A percentile compares a stretch with the other conserved stretches of the same genome.
Conservation (phyloP, 768 basidiomycete genomes). For the Hygrophorus pudorinus region DNA sequence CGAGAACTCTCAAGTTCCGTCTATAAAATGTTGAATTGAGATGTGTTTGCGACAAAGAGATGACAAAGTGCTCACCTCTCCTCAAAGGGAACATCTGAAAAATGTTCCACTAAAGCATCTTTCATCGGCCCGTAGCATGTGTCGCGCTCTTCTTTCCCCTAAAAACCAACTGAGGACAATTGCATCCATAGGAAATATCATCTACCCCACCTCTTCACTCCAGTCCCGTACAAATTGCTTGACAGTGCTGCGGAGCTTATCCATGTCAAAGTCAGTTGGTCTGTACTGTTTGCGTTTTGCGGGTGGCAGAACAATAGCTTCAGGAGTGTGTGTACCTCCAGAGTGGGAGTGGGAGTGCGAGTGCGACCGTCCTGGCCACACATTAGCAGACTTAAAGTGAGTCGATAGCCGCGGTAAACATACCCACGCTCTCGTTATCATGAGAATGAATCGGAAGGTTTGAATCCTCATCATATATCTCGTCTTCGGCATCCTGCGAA, state of each 20-base stretch:
- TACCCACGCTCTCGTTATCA: background rate
- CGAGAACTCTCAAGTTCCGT: slow-evolving; percentile 58
- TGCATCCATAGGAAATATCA: background rate
- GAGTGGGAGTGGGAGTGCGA: slow-evolving; percentile 20
- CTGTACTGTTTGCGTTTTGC: slow-evolving; percentile 12
- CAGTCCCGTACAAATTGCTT: slow-evolving; percentile 94
- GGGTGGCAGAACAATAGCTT: background rate
- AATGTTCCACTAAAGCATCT: slow-evolving; percentile 58
- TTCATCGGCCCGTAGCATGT: slow-evolving; percentile 75
- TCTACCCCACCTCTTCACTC: slow-evolving; percentile 58
- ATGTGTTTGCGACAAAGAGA: slow-evolving; percentile 1
- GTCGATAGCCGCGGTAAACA: slow-evolving; percentile 4
- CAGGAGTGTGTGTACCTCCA: slow-evolving; percentile 14
- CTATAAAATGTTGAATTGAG: slow-evolving; percentile 24
- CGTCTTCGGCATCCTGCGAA: slow-evolving; percentile 18
- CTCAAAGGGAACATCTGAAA: slow-evolving; percentile 40
- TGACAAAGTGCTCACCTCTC: slow-evolving; percentile 35
- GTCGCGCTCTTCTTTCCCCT: slow-evolving; percentile 75
- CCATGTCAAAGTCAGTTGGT: slow-evolving; percentile 71
- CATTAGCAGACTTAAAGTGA: background rate
- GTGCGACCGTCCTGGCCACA: slow-evolving; percentile 11
- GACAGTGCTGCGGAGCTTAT: slow-evolving; percentile 84
- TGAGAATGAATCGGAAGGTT: background rate
- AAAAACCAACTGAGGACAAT: background rate
- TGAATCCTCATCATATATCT: slow-evolving; percentile 4